Base-by-base conservation (phyloP, 805 yeast species). In the Saccharomycopsis vini region DNA sequence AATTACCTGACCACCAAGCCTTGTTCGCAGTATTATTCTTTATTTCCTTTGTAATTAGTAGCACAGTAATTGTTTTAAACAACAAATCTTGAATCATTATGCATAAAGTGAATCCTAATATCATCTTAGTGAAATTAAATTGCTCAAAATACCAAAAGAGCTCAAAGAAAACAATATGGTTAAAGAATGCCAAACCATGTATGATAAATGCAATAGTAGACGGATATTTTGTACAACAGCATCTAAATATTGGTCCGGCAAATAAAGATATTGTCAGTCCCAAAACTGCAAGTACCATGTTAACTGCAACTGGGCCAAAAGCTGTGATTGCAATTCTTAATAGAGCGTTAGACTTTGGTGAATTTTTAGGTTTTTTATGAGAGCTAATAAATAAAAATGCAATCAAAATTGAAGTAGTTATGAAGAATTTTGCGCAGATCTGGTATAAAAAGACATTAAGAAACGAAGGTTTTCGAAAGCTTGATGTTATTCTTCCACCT, bases 1-100 rank as follows among this genome's bases (percentile, higher is more conserved):
- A 79, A 50, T 69, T 72, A 0, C 85, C 84, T 1, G 83, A 73
- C 83, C 84, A 78, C 82, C 82, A 77, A 0, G 86, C 79, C 39
- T 66, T 62, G 51, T 78, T 81, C 0, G 78, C 58, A 43, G 64
- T 63, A 47, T 71, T 79, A 47, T 69, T 74, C 40, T 67, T 67
- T 44, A 71, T 64, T 54, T 81, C 89, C 36, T 77, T 67, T 5
- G 78, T 68, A 35, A 81, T 56, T 3, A 79, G 55, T 0, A 71
- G 33, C 0, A 68, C 62, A 2, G 66, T 68, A 2, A 74, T 45
- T 1, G 69, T 33, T 44, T 71, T 71, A 54, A 79, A 71, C 2
- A 79, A 26, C 44, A 74, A 59, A 15, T 68, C 62, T 51, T 82
- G 87, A 2, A 78, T 49, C 49, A 68, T 51, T 2, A 64, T 53